Percentiles rank a stretch among this genome's conserved stretches.
Conservation (phyloP, 2,329 filamentous ascomycete species). For the Dactylella cylindrospora region DNA sequence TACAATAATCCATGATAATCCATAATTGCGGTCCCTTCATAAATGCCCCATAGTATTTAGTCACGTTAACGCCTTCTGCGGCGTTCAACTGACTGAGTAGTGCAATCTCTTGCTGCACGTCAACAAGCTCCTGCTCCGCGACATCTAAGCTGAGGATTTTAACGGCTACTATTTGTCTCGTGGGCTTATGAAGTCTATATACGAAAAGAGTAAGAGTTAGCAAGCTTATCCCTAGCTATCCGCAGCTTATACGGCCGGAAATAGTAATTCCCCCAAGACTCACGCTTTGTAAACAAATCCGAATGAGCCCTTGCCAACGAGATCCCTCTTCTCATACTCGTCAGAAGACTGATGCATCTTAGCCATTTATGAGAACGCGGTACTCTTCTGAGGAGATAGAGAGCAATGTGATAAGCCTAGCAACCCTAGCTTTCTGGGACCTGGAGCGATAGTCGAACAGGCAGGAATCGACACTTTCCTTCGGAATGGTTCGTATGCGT, state of each 20-base stretch:
- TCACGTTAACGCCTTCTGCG: constrained; percentile 75
- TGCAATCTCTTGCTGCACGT: constrained; percentile 69
- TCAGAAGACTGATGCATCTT: constrained; percentile 42
- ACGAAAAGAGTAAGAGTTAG: constrained; percentile 4
- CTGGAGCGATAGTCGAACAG: no score
- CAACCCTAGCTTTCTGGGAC: no score
- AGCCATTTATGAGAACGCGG: constrained; percentile 20
- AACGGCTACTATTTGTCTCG: constrained; percentile 65
- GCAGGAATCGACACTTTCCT: no score
- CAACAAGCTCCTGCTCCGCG: constrained; percentile 70
- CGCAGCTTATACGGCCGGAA: not conserved
- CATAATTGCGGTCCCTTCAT: constrained; percentile 78
- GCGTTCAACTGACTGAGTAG: constrained; percentile 72
- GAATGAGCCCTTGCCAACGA: constrained; percentile 49
- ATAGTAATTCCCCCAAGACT: constrained; percentile 4
- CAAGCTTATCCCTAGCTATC: not conserved
- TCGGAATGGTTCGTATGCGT: no score
- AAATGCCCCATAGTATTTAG: constrained; percentile 75
- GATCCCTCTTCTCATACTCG: constrained; percentile 45
- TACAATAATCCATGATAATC: constrained; percentile 86
- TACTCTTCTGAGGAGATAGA: no score
- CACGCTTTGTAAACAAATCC: constrained; percentile 49
- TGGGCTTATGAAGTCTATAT: constrained; percentile 47
- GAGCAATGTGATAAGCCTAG: no score
- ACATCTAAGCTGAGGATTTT: constrained; percentile 86